Evolutionary conservation across 164 flowering plant species (phyloP).

Genomic region (Pachysandra terminalis): DNA sequence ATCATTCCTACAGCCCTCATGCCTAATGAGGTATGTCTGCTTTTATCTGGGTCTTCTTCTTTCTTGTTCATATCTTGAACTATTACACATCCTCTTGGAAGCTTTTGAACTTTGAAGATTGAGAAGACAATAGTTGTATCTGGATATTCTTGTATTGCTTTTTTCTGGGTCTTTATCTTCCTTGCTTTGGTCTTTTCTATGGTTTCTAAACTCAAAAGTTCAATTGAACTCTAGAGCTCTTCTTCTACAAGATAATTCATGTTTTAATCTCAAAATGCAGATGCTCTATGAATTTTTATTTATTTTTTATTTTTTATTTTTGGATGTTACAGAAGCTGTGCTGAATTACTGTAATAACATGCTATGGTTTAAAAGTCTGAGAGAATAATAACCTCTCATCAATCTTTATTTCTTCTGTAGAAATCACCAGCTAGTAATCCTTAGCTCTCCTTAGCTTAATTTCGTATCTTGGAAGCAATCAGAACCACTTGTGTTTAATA

Average conservation of each 20-base stretch:
- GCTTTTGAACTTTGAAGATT: not conserved
- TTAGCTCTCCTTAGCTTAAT: not conserved
- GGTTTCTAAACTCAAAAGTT: not conserved
- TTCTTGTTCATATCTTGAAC: not conserved
- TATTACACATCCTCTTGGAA: not conserved
- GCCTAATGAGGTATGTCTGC: conserved; percentile 76
- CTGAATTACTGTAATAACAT: not conserved
- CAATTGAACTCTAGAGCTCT: not conserved
- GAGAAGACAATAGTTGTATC: not conserved
- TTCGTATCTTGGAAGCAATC: not conserved
- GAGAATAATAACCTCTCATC: too few species aligned
- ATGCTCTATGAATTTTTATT: not conserved
- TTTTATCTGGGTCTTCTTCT: not conserved
- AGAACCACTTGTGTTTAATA: not conserved
- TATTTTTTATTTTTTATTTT: too few species aligned
- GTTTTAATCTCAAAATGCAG: not conserved
- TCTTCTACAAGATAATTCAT: not conserved
- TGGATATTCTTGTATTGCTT: too few species aligned
- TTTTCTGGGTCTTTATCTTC: too few species aligned
- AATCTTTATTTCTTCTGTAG: not conserved
- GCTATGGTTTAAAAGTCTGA: not conserved
- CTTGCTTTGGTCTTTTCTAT: not conserved
- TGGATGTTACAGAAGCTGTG: not conserved
- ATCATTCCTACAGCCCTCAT: conserved; percentile 87
- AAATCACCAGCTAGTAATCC: not conserved